phyloP scores from a whole-genome alignment of 129 eudicot species.

The Arctium lappa region DNA sequence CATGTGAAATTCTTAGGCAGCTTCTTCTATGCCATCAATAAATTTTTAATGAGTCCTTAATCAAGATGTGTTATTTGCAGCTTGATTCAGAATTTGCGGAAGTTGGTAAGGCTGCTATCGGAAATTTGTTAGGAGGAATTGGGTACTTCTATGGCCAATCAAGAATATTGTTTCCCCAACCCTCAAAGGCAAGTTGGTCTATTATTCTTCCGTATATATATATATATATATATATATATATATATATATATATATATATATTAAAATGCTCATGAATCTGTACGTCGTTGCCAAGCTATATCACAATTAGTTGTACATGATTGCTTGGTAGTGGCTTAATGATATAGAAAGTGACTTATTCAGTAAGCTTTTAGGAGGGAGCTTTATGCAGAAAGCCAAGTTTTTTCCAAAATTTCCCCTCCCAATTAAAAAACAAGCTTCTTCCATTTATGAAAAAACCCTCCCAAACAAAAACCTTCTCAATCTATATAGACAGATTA shows the following conservation, averaged over 20 bases:
- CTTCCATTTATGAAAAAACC: too few species aligned
- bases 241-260: background rate
- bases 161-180: constrained; percentile 63
- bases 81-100: constrained; percentile 50
- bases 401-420: too few species aligned
- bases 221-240: background rate
- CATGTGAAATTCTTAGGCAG: background rate
- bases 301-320: background rate
- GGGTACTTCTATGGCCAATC: constrained; percentile 98
- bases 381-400: too few species aligned
- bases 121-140: constrained; percentile 88
- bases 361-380: too few species aligned
- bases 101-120: constrained; percentile 86
- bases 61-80: constrained; percentile 39
- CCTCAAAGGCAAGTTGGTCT: constrained; percentile 52
- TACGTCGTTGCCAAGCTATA: background rate
- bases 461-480: too few species aligned
- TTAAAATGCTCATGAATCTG: background rate
- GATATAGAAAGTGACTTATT: too few species aligned
- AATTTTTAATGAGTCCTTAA: background rate
- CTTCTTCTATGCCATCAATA: background rate
- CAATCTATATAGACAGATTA: too few species aligned
- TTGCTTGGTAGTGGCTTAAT: too few species aligned
- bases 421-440: too few species aligned
- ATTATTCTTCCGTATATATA: background rate